Base-by-base conservation (phyloP, 495 filamentous ascomycete genomes). In the Hyaloscypha variabilis region DNA sequence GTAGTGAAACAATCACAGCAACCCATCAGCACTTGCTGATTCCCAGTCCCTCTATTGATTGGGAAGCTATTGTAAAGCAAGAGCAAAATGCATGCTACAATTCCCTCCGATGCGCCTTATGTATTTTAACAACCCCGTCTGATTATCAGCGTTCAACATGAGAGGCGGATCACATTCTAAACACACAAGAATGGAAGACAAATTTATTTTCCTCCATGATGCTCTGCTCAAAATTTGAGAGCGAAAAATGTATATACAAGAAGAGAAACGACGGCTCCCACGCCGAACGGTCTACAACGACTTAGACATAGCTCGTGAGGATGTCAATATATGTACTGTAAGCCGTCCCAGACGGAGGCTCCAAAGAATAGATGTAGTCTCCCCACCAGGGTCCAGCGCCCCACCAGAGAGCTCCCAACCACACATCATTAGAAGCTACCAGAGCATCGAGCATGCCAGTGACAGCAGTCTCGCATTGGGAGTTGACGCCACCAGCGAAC, bases 371-470 rank as follows among this genome's bases (percentile, higher is more conserved):
- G 26, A 70, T 70, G 56, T 67, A 67, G 39, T 60, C 57, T 28
- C 68, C 64, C 68, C 68, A 70, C 68, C 60, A 67, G 10, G 68
- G 64, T n/a, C 68, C 68, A 10, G 54, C 69, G 31, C 62, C 80
- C 90, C 90, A 92, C 87, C 87, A 91, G 17, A 86, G 59, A 63
- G 82, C 90, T 1, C 89, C 90, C 31, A 81, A 79, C 90, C 90
- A 92, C 31, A 91, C 87, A 65, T 91, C 90, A 25, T 74, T 81
- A 71, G 87, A 87, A 21, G 79, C 79, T 10, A 74, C 69, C 79
- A 92, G 79, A 72, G 83, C 81, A 39, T 75, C 71, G 61, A 93
- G 77, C 81, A 91, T 85, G 31, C 84, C 88, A 67, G 83, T 81
- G 28, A 92, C 75, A 23, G 90, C 90, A 3, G 69, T 63, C 76